Evolutionary conservation across 2,329 filamentous ascomycete genomes (phyloP).

Genomic region (Penicillium paneum): DNA sequence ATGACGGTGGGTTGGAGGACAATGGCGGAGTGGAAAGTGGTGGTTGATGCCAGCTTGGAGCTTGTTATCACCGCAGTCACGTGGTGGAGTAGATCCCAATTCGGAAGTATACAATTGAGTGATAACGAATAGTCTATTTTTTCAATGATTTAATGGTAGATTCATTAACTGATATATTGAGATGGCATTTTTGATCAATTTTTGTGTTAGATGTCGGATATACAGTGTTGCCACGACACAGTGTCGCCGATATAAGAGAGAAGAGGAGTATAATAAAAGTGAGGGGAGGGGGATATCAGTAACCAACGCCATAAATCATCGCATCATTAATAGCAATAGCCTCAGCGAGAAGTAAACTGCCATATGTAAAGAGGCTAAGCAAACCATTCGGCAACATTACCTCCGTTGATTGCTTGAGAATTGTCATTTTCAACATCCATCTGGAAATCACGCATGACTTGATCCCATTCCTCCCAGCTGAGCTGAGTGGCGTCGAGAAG

Average conservation of each 20-base stretch:
- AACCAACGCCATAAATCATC: conserved; percentile 10
- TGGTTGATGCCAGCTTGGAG: conserved; percentile 28
- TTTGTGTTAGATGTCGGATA: background rate
- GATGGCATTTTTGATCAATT: no score
- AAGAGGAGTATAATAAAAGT: conserved; percentile 12
- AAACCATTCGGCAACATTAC: conserved; percentile 31
- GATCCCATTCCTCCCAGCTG: conserved; percentile 38
- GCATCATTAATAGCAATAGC: conserved; percentile 5
- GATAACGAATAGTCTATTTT: background rate
- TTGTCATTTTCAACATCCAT: conserved; percentile 33
- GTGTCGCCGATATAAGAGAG: conserved; percentile 4
- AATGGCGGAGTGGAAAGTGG: conserved; percentile 19
- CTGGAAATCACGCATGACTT: conserved; percentile 41
- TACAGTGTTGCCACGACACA: background rate
- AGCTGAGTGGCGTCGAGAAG: conserved; percentile 18
- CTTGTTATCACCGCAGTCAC: conserved; percentile 26
- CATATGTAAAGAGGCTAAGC: conserved; percentile 13
- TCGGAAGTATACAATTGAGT: conserved; percentile 2
- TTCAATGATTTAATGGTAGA: background rate
- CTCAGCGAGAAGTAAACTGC: background rate
- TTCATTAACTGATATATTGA: background rate
- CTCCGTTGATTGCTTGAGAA: conserved; percentile 13
- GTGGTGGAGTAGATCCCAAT: conserved; percentile 11
- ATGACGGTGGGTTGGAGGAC: background rate
- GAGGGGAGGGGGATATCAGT: conserved; percentile 14